Conservation (phyloP, 1,284 basidiomycete species). For the Apiotrichum mycotoxinovorans region DNA sequence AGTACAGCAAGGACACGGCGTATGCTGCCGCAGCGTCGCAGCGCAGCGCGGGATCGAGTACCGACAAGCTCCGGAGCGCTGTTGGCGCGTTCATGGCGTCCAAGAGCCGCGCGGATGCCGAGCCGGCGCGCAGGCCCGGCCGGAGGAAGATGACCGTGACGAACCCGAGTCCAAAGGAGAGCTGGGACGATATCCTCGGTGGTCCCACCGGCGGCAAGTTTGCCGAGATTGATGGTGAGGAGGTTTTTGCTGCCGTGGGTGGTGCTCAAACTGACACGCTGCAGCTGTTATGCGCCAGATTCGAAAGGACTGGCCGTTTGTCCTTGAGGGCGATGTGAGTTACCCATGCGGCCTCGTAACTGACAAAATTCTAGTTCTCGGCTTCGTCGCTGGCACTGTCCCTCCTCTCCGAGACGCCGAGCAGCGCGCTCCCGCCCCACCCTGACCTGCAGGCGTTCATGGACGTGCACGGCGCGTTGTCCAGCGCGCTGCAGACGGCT, state of each 20-base stretch:
- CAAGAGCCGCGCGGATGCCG: conserved; percentile 10
- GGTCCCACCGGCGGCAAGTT: conserved; percentile 39
- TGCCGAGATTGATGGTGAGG: conserved; percentile 48
- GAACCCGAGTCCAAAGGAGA: conserved; percentile 16
- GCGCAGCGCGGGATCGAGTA: conserved; percentile 6
- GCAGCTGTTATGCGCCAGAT: conserved; percentile 78
- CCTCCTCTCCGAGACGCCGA: conserved; percentile 68
- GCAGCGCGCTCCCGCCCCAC: conserved; percentile 31
- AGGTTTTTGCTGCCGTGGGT: neutral
- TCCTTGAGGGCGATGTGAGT: conserved; percentile 75
- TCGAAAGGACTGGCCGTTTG: conserved; percentile 82
- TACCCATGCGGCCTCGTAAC: conserved; percentile 1
- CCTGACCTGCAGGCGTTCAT: conserved; percentile 40
- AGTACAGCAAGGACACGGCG: conserved; percentile 23
- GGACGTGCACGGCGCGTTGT: conserved; percentile 38
- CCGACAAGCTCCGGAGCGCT: conserved; percentile 35
- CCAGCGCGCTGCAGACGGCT: conserved; percentile 43
- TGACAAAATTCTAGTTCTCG: conserved; percentile 74
- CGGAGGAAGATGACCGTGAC: conserved; percentile 14
- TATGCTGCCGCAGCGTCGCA: conserved; percentile 13
- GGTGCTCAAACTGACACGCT: neutral
- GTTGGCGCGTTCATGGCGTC: conserved; percentile 44
- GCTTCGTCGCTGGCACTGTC: conserved; percentile 84
- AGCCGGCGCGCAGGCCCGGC: conserved; percentile 7
- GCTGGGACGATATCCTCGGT: conserved; percentile 22